These are phyloP conservation scores for Rhizopus sp. DNA, from an alignment of 371 early-diverging fungal species.

Conservation along the genomic window DNA sequence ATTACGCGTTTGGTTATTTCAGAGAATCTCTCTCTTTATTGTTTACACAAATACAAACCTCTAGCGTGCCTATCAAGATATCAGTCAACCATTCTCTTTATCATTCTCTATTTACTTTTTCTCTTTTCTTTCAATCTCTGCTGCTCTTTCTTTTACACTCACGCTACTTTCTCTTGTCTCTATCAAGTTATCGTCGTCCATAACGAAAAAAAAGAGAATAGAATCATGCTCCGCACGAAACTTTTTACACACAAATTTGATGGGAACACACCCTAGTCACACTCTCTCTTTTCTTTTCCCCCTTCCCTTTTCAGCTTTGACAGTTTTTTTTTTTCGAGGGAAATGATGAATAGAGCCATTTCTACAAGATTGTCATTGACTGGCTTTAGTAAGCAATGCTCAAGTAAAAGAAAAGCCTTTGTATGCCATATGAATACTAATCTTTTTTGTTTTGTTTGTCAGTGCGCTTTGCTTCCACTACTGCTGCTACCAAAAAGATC, in stretches of 20 bases:
- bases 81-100: background rate
- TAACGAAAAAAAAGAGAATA: too few species aligned
- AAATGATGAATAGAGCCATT: too few species aligned
- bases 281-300: too few species aligned
- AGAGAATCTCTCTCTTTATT: background rate
- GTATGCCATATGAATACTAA: background rate
- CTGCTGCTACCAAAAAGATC: slow-evolving; percentile 7
- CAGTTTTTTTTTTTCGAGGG: too few species aligned
- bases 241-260: too few species aligned
- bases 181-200: too few species aligned
- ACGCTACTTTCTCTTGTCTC: background rate
- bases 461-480: background rate
- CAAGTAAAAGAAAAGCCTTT: too few species aligned
- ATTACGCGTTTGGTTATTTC: background rate
- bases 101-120: background rate
- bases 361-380: too few species aligned
- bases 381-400: too few species aligned
- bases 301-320: too few species aligned
- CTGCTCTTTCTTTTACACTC: background rate
- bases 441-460: background rate
- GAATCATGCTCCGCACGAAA: too few species aligned
- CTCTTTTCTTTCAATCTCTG: background rate
- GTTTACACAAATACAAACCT: background rate
- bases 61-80: background rate
- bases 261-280: too few species aligned